Conservation (phyloP, 2,329 filamentous ascomycete genomes). For the Fusarium newnesense region DNA sequence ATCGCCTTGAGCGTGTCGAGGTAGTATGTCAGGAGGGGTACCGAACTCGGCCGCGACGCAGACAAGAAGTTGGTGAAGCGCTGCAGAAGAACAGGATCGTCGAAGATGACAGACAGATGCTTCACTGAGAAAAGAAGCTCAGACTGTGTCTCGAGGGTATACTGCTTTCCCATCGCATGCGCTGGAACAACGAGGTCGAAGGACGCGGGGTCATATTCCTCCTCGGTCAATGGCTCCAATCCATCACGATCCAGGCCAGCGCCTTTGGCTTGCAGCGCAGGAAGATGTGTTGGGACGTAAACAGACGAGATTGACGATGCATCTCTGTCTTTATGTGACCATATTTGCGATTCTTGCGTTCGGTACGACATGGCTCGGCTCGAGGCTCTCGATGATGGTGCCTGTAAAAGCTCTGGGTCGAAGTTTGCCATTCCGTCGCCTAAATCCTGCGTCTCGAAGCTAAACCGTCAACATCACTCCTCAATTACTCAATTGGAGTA, state of each 20-base stretch:
- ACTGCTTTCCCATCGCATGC: constrained; percentile 39
- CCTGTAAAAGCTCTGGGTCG: constrained; percentile 7
- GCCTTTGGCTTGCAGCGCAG: constrained; percentile 31
- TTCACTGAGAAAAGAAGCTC: constrained; percentile 73
- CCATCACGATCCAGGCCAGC: constrained; percentile 33
- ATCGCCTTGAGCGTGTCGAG: constrained; percentile 77
- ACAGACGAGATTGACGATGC: constrained; percentile 34
- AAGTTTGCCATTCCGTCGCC: constrained; percentile 22
- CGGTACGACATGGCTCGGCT: constrained; percentile 26
- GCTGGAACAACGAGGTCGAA: constrained; percentile 39
- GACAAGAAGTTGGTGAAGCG: constrained; percentile 76
- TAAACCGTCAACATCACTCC: background rate
- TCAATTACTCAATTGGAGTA: too few relatives aligned
- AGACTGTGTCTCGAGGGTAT: constrained; percentile 71
- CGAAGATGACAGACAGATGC: constrained; percentile 73
- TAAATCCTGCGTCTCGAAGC: constrained; percentile 25
- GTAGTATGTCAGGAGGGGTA: constrained; percentile 76
- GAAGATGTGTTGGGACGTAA: constrained; percentile 25
- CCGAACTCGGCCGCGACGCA: constrained; percentile 66
- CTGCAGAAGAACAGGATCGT: constrained; percentile 69
- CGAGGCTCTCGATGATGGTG: constrained; percentile 28
- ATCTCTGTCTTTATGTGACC: constrained; percentile 28
- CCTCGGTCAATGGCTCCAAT: constrained; percentile 33
- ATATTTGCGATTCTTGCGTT: constrained; percentile 17
- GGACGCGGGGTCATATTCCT: constrained; percentile 39